Percentiles rank a stretch among this genome's conserved stretches.
Evolutionary conservation across 1,139 yeast genomes (phyloP).

Genomic region (Zygoascus meyerae): DNA sequence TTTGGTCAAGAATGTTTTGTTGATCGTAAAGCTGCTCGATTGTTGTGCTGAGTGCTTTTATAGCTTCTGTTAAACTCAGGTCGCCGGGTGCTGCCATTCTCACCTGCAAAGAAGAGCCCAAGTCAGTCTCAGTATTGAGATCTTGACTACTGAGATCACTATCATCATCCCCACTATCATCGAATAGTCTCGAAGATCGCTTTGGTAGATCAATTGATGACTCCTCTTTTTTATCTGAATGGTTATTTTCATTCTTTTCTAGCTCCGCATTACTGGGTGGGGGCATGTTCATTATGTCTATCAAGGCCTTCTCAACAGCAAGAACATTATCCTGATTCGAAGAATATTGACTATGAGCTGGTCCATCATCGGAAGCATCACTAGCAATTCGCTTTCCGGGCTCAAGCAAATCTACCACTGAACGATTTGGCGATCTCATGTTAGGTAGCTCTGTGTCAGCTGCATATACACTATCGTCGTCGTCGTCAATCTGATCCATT

Average conservation of each 20-base stretch:
- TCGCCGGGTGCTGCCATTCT: constrained; percentile 64
- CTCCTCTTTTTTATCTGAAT: background rate
- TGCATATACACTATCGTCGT: constrained; percentile 11
- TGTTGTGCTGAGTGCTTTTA: constrained; percentile 48
- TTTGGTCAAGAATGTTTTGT: constrained; percentile 54
- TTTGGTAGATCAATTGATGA: background rate
- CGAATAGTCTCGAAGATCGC: constrained; percentile 13
- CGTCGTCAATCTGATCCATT: constrained; percentile 22
- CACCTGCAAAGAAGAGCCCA: constrained; percentile 7
- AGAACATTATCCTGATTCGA: constrained; percentile 14
- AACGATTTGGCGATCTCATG: background rate
- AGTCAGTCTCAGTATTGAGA: constrained; percentile 6
- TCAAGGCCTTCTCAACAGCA: constrained; percentile 69
- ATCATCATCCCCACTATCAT: constrained; percentile 18
- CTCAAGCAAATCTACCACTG: background rate
- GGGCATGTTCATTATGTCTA: constrained; percentile 45
- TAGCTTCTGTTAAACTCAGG: constrained; percentile 61
- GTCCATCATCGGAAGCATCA: too few species aligned
- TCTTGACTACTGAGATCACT: constrained; percentile 10
- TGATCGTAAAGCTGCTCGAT: constrained; percentile 62
- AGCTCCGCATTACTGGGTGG: background rate
- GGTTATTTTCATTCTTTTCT: background rate
- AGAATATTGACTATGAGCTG: too few species aligned
- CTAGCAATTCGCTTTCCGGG: too few species aligned
- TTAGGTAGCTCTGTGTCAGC: constrained; percentile 8